Base-by-base conservation (phyloP, 108 stramenopile species). In the Cyclotella cryptica region DNA sequence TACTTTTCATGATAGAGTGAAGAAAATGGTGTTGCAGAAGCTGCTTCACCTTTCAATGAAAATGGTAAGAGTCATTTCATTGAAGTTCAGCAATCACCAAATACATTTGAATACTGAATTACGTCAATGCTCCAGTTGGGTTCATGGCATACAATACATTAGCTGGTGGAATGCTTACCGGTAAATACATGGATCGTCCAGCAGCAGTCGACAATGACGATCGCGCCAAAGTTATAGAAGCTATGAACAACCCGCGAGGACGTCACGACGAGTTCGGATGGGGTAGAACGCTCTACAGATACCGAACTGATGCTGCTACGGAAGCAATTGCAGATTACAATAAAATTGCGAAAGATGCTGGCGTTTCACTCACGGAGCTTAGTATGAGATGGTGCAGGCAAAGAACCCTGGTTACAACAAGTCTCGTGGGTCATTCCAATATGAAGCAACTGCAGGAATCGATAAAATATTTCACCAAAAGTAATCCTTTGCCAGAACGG, bases 21-120 rank as follows among this genome's bases (percentile, higher is more conserved):
- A 75, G 96, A 95, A 77, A 95, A 97, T 73, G 96, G 96, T 42
- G 91, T 97, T 5, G 91, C 93, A 0, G 96, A 97, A 76, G 93
- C 93, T 7, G 92, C 93, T 19, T 93, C 93, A 0, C 91, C 91
- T 1, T 93, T 81, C 83, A 93, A 93, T 61, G 92, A 92, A 75
- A 97, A 97, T 79, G 71, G 71, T 61, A 19, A 72, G 71, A 11
- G 21, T 30, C 5, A 40, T 35, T 17, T 3, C 3, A 27, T 39
- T 62, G 10, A 40, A 14, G 14, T 3, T 17, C 3, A 9, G 5
- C 17, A 15, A 41, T 17, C 15, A 9, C n/a, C n/a, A n/a, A n/a
- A n/a, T n/a, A n/a, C n/a, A n/a, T n/a, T n/a, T n/a, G n/a, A n/a
- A n/a, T n/a, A n/a, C n/a, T n/a, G n/a, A n/a, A n/a, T n/a, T 51